Evolutionary conservation across 768 basidiomycete genomes (phyloP), one percentile per base, ranked within the genome.

Genomic region (Hericium alpestre): DNA sequence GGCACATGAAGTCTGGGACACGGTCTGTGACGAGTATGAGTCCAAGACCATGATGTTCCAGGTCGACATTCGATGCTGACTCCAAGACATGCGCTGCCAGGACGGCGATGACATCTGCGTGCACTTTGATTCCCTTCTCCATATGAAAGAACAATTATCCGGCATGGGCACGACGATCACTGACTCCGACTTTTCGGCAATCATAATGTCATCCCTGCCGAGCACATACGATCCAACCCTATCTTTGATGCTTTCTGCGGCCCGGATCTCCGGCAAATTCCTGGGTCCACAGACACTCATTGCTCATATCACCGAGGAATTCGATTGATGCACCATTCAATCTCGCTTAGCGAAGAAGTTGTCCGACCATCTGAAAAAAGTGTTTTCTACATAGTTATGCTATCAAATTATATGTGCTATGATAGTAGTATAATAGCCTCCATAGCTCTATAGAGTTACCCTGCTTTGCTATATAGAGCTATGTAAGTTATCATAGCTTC

Each of bases 201-300:
- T 74, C 50, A 64, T 74, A 38, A 63, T 72, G 27, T 57, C 59
- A 13, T 74, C 73, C 4, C 66, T 75, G 13, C 73, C 73, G 12
- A 15, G 49, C 7, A 69, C 67, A 20, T 74, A 70, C 56, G 67
- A 71, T 53, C 50, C 69, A 25, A 66, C 60, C 43, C 62, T 72
- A 54, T 65, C 70, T 15, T 56, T 68, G n/a, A 53, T 73, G 27
- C 64, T 61, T 11, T 64, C 68, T 1, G 65, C 69, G 2, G 58
- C 61, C 1, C 56, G 56, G 27, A 51, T 67, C 16, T 59, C 63
- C 10, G 59, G 61, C 22, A 65, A 56, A 0, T 58, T 60, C 37
- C 54, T 70, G 18, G 54, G 56, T 38, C 48, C 60, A n/a, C 63
- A 67, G 10, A 37, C 54, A 7, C 41, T 69, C 20, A 66, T 67